Percentiles rank a stretch among this genome's conserved stretches.
phyloP scores from a whole-genome alignment of 1,284 basidiomycete species.

The Austroboletus novae-zelandiae region DNA sequence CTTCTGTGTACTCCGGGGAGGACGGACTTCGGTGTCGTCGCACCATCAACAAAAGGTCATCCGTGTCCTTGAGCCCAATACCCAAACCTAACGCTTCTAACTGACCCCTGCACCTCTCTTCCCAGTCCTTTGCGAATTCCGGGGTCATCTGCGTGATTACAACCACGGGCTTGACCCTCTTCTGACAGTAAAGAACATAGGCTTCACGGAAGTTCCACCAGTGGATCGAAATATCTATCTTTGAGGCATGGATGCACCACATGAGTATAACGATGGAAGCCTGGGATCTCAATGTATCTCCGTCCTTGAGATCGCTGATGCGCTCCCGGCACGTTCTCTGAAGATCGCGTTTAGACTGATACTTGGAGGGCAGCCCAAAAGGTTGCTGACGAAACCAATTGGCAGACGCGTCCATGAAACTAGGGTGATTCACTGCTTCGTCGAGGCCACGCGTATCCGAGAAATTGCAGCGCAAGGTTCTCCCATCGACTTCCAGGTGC shows the following conservation, averaged over 20 bases:
- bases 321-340: constrained; percentile 15
- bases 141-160: constrained; percentile 28
- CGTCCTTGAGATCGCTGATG: constrained; percentile 9
- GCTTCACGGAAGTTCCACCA: constrained; percentile 28
- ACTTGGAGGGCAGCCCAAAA: constrained; percentile 15
- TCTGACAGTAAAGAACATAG: constrained; percentile 24
- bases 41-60: constrained; percentile 14
- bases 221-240: constrained; percentile 26
- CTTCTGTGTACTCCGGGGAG: constrained; percentile 21
- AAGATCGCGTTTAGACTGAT: constrained; percentile 22
- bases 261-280: constrained; percentile 18
- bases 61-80: neutral
- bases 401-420: constrained; percentile 20
- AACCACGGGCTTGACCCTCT: constrained; percentile 24
- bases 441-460: constrained; percentile 31
- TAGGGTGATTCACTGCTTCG: constrained; percentile 25
- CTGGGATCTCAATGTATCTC: constrained; percentile 4
- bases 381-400: constrained; percentile 28
- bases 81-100: constrained; percentile 5
- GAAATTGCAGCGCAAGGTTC: constrained; percentile 12
- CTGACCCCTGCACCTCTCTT: constrained; percentile 19
- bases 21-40: constrained; percentile 11
- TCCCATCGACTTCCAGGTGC: constrained; percentile 5
- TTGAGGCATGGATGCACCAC: constrained; percentile 31
- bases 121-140: constrained; percentile 18